These are phyloP conservation scores for Scheffersomyces stipitis DNA, from an alignment of 805 yeast genomes.

Conservation along the genomic window DNA sequence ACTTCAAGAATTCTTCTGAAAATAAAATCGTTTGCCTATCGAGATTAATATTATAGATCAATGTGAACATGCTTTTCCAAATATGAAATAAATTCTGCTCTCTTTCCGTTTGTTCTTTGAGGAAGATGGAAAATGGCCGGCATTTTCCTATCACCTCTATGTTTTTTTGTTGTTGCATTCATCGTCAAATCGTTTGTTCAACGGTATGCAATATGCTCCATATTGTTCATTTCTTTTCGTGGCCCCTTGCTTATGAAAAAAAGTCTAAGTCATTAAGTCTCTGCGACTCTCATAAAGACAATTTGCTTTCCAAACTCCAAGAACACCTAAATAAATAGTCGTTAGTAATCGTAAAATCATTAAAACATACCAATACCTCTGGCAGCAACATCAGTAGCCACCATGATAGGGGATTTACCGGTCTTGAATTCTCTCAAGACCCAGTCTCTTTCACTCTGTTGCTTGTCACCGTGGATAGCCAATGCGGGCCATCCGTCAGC, in stretches of 20 bases:
- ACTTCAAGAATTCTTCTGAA: slow-evolving; percentile 1
- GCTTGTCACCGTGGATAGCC: slow-evolving; percentile 98
- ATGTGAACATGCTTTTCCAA: slow-evolving; percentile 6
- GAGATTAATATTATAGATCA: not conserved
- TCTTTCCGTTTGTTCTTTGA: not conserved
- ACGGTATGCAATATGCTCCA: too few relatives aligned
- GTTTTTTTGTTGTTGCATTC: slow-evolving; percentile 1
- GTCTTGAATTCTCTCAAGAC: slow-evolving; percentile 88
- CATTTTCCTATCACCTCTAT: slow-evolving; percentile 1
- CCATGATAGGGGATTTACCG: slow-evolving; percentile 95
- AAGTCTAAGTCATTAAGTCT: too few relatives aligned
- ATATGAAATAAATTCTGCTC: slow-evolving; percentile 5
- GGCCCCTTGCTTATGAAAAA: too few relatives aligned
- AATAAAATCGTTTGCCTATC: not conserved
- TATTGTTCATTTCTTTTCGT: too few relatives aligned
- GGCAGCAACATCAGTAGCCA: slow-evolving; percentile 99
- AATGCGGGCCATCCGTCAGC: slow-evolving; percentile 98
- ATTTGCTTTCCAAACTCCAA: not conserved
- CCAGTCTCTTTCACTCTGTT: slow-evolving; percentile 98
- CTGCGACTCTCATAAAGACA: too few relatives aligned
- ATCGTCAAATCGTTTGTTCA: too few relatives aligned
- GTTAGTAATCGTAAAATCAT: slow-evolving; percentile 9
- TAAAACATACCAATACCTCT: slow-evolving; percentile 96
- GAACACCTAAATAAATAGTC: not conserved
- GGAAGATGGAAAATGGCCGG: not conserved